Base-by-base conservation (phyloP, 768 basidiomycete genomes). In the Mrakia blollopis region DNA sequence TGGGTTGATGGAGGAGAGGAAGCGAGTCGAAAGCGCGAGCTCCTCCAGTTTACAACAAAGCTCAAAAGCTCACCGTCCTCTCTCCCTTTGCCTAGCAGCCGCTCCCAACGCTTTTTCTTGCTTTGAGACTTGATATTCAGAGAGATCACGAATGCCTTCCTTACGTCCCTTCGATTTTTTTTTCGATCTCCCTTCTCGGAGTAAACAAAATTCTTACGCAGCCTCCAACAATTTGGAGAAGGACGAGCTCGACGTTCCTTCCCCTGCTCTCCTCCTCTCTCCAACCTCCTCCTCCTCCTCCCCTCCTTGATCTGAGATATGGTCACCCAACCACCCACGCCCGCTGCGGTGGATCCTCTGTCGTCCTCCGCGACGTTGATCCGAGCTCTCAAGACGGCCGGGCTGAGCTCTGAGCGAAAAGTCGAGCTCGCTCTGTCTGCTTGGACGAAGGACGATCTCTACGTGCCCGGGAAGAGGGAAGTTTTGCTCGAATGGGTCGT, bases 401-500 rank as follows among this genome's bases (percentile, higher is more conserved):
- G 39, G 0, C n/a, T 72, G 32, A 35, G 44, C 60, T 70, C 73
- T 10, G 7, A 6, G 30, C 54, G 60, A 39, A 78, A 78, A 63
- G 65, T 78, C 30, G 41, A 63, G 32, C 32, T 78, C 32, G 77
- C 77, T 5, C 67, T 41, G 16, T 65, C 44, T 8, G 77, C 77
- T 13, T 78, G 77, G 77, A 23, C 44, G 25, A 63, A 74, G 18
- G 37, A 60, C 0, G 70, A 74, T 25, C 77, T 78, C 21, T 78
- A 78, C 61, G 65, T 78, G 10, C 77, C 77, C 11, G 73, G 65
- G 25, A 78, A 78, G 77, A 37, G 77, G 1, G 73, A 73, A 28
- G 72, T 78, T 9, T 54, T 78, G n/a, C 28, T 69, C n/a, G 77
- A 78, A 21, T 78, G 77, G 77, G 41, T 72, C 11, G 67, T 69